Conservation (phyloP, 2,329 filamentous ascomycete species). For the Capronia coronata region DNA sequence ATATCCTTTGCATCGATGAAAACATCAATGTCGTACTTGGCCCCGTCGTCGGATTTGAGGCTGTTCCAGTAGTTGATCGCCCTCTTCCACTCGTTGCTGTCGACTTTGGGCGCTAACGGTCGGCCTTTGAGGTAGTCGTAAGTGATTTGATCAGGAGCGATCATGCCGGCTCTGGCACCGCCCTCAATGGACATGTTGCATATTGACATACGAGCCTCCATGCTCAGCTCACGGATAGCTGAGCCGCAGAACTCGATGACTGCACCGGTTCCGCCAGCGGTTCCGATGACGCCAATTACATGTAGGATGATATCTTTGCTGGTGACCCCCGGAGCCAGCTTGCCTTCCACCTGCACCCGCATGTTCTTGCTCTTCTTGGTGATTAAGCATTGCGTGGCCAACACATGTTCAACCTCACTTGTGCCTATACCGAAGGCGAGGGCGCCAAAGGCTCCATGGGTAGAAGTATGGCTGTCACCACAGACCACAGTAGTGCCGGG, state of each 20-base stretch:
- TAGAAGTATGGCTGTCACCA: conserved; percentile 96
- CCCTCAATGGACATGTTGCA: conserved; percentile 99
- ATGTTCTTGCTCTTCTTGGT: conserved; percentile 98
- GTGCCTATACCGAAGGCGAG: conserved; percentile 97
- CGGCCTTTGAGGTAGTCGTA: conserved; percentile 92
- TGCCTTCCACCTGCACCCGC: conserved; percentile 89
- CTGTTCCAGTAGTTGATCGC: conserved; percentile 82
- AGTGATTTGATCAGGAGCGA: conserved; percentile 87
- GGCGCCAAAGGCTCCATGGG: conserved; percentile 91
- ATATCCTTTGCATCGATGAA: conserved; percentile 91
- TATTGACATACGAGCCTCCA: conserved; percentile 98
- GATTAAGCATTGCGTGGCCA: conserved; percentile 92
- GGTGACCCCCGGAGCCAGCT: conserved; percentile 82
- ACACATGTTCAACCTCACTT: conserved; percentile 95
- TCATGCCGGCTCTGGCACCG: conserved; percentile 91
- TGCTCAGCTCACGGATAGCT: conserved; percentile 79
- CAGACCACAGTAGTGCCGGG: conserved; percentile 96
- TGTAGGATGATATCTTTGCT: conserved; percentile 94
- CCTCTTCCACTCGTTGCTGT: conserved; percentile 82
- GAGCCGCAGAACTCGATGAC: conserved; percentile 98
- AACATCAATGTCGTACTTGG: conserved; percentile 83
- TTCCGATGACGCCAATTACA: conserved; percentile 88
- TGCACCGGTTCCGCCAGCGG: conserved; percentile 84
- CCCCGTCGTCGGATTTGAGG: conserved; percentile 76
- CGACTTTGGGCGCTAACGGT: conserved; percentile 77